Base-by-base conservation (phyloP, 257 asterid genomes). In the Solanum acaule region DNA sequence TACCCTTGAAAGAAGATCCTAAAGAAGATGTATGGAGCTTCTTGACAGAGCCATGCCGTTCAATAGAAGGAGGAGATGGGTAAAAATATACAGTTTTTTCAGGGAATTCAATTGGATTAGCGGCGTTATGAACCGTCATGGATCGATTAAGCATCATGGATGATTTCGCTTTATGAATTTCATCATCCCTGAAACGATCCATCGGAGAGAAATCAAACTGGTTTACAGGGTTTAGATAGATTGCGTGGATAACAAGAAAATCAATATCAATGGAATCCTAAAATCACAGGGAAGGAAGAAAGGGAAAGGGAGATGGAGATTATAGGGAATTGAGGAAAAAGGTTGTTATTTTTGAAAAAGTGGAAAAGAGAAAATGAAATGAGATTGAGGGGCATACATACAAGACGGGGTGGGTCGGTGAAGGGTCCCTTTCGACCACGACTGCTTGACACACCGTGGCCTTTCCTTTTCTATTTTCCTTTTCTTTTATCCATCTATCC, bases 1-100 rank as follows among this genome's bases (percentile, higher is more conserved):
- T 96, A 0, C 98, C 98, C 85, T 91, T 95, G 38, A 96, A 79
- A 1, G 98, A 93, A 87, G 89, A 95, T n/a, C 90, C 95, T 18
- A 91, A 90, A 18, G 98, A 91, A 2, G 98, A 91, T 91, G 88
- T 87, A 89, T 94, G 88, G 16, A 94, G 78, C 78, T 89, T 91
- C 93, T 94, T 94, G 79, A 94, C 89, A 12, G 99, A 93, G 87
- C 93, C 95, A 83, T 87, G 87, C 27, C 96, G 97, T 86, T 95
- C 95, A 10, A 95, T 79, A 25, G 85, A 16, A 79, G 85, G 85
- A 25, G 85, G 85, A 44, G 85, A 79, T 2, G 85, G 85, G 67
- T 79, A 44, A 13, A 79, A 79, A 44, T 44, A 79, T 2, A 44
- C 40, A 52, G 67, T 35, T 46, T 44, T 79, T 44, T 79, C 67